Evolutionary conservation across 2,329 filamentous ascomycete genomes (phyloP), one percentile per base, ranked within the genome.

Genomic region (Botryotinia globosa): DNA sequence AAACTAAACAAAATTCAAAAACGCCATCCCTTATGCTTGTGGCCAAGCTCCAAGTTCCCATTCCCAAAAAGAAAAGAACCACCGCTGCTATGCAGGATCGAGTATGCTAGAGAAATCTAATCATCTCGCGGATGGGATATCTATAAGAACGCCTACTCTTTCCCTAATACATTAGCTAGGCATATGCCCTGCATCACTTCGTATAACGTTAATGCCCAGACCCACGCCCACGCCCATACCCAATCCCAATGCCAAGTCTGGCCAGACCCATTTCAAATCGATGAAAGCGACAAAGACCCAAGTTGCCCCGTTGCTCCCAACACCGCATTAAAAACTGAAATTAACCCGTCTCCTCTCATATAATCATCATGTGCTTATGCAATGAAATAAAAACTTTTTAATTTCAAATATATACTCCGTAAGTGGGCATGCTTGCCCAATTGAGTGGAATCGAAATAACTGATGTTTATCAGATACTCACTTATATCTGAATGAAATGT

Each of bases 61-160:
- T 62, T n/a, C 65, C 37, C 10, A 67, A 56, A 56, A 56, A 12
- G 34, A 54, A 68, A 68, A 22, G 37, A 42, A 42, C 48, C 65
- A 68, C 51, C 48, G n/a, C 48, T 68, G 65, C 65, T 42, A 68
- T 68, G 65, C 48, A 68, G 64, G 29, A 68, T 42, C 37, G 65
- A 32, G 48, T 56, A 56, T 68, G 37, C 20, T 32, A 16, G 29
- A 44, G 48, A 44, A 68, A 32, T 6, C n/a, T 42, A 29, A 32
- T 68, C 65, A 56, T 56, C 48, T 68, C 48, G 65, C 37, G 8
- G 65, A 68, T 68, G 65, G 65, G 65, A 68, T 68, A 68, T 58
- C 65, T 56, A 56, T 42, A 42, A 37, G n/a, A 68, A 68, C 65
- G 65, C 65, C 65, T 42, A 22, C 20, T 56, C 18, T 56, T 42